Evolutionary conservation across 2,329 filamentous ascomycete species (phyloP).

Genomic region (Rhinocladiella similis): DNA sequence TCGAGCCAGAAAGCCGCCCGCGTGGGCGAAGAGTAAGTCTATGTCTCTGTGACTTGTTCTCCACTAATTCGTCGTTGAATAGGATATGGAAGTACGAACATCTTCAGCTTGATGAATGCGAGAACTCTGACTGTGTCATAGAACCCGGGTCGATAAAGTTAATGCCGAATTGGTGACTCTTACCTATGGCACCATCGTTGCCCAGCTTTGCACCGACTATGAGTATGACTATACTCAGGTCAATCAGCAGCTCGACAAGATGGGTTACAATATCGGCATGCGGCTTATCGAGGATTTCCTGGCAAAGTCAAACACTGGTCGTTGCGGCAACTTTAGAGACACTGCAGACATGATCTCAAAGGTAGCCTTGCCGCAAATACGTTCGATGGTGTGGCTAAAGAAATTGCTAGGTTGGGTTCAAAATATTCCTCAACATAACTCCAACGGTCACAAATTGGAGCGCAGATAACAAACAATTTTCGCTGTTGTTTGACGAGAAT

Average conservation of each 20-base stretch:
- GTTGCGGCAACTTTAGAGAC: conserved; percentile 90
- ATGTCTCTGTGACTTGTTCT: background rate
- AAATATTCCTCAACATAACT: conserved; percentile 97
- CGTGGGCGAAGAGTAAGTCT: conserved; percentile 71
- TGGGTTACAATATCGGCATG: conserved; percentile 98
- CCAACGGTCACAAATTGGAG: conserved; percentile 95
- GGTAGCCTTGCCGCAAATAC: conserved; percentile 50
- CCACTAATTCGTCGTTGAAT: conserved; percentile 29
- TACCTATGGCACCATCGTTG: conserved; percentile 96
- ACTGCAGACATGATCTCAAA: conserved; percentile 96
- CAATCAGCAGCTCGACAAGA: conserved; percentile 96
- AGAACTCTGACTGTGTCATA: conserved; percentile 40
- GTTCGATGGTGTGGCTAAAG: too few relatives aligned
- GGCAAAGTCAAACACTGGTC: conserved; percentile 86
- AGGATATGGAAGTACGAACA: conserved; percentile 84
- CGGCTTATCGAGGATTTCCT: conserved; percentile 96
- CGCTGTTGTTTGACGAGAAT: conserved; percentile 93
- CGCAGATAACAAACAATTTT: conserved; percentile 94
- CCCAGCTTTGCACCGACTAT: conserved; percentile 94
- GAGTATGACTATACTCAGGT: conserved; percentile 92
- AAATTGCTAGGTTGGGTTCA: conserved; percentile 78
- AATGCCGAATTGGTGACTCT: conserved; percentile 96
- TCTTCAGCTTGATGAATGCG: background rate
- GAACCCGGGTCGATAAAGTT: conserved; percentile 94
- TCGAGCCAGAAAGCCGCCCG: conserved; percentile 62